phyloP scores from a whole-genome alignment of 805 yeast genomes.

The Myxozyma lipomycoides region DNA sequence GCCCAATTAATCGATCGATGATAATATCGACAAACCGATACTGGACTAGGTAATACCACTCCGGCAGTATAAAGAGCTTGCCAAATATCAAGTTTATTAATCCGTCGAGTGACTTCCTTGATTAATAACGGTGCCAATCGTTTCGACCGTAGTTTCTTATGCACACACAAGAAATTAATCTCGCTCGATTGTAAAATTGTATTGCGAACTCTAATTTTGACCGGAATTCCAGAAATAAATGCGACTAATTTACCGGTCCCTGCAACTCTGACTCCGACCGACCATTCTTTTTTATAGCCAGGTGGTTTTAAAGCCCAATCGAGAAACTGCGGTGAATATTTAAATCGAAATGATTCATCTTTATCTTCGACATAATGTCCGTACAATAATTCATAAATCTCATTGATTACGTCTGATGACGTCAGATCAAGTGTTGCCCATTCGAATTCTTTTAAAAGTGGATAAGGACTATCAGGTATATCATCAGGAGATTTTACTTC shows the following conservation, averaged over 20 bases:
- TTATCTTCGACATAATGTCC: slow-evolving; percentile 93
- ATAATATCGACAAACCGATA: slow-evolving; percentile 79
- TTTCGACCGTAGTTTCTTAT: slow-evolving; percentile 88
- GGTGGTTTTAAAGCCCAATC: slow-evolving; percentile 94
- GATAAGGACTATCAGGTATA: slow-evolving; percentile 64
- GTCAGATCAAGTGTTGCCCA: slow-evolving; percentile 78
- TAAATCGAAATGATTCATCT: slow-evolving; percentile 87
- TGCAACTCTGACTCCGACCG: slow-evolving; percentile 86
- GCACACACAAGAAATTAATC: slow-evolving; percentile 90
- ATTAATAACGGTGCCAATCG: slow-evolving; percentile 91
- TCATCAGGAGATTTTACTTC: slow-evolving; percentile 70
- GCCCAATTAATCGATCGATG: slow-evolving; percentile 95
- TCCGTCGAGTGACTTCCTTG: slow-evolving; percentile 90
- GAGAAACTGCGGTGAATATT: slow-evolving; percentile 76
- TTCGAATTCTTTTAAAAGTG: slow-evolving; percentile 73
- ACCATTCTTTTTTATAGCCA: slow-evolving; percentile 87
- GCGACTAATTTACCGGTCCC: slow-evolving; percentile 76
- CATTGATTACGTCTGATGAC: slow-evolving; percentile 55
- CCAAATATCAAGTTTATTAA: slow-evolving; percentile 81
- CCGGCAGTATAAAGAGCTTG: slow-evolving; percentile 96
- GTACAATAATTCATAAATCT: slow-evolving; percentile 72
- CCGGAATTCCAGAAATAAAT: slow-evolving; percentile 88
- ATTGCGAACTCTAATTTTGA: slow-evolving; percentile 57
- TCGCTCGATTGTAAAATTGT: slow-evolving; percentile 57
- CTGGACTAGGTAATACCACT: slow-evolving; percentile 85